These are phyloP conservation scores for Sphaerostilbella broomeana DNA, from an alignment of 2,329 filamentous ascomycete species.

Conservation along the genomic window DNA sequence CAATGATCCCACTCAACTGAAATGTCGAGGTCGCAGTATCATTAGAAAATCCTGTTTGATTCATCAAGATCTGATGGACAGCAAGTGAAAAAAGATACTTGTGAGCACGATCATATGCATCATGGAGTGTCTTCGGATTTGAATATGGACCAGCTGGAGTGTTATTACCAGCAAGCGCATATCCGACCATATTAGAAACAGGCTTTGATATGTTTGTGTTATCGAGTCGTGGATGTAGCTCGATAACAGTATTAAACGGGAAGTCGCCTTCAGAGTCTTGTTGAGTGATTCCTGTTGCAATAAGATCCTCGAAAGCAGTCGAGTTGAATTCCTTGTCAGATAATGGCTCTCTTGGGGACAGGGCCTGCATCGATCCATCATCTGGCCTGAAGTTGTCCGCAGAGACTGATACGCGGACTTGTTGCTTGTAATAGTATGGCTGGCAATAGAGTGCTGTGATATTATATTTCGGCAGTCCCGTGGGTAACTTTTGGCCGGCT, in stretches of 20 bases:
- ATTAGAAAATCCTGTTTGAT: constrained; percentile 13
- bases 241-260: constrained; percentile 18
- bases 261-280: constrained; percentile 17
- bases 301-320: constrained; percentile 28
- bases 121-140: constrained; percentile 1
- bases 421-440: constrained; percentile 7
- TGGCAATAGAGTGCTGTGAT: constrained; percentile 22
- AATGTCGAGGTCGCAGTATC: constrained; percentile 12
- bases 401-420: constrained; percentile 20
- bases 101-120: constrained; percentile 21
- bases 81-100: constrained; percentile 27
- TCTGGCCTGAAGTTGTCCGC: constrained; percentile 11
- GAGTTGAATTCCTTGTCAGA: constrained; percentile 26
- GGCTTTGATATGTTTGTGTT: constrained; percentile 15
- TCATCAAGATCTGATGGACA: constrained; percentile 12
- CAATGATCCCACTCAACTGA: constrained; percentile 23
- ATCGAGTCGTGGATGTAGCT: constrained; percentile 20
- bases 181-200: constrained; percentile 28
- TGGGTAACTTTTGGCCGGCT: constrained; percentile 39
- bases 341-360: constrained; percentile 14
- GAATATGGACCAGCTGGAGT: constrained; percentile 4
- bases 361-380: constrained; percentile 1
- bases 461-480: constrained; percentile 40
- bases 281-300: constrained; percentile 22
- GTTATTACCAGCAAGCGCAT: constrained; percentile 22